Evolutionary conservation across 2,329 filamentous ascomycete species (phyloP), one percentile per base, ranked within the genome.

Genomic region (Apiospora malaysiana): DNA sequence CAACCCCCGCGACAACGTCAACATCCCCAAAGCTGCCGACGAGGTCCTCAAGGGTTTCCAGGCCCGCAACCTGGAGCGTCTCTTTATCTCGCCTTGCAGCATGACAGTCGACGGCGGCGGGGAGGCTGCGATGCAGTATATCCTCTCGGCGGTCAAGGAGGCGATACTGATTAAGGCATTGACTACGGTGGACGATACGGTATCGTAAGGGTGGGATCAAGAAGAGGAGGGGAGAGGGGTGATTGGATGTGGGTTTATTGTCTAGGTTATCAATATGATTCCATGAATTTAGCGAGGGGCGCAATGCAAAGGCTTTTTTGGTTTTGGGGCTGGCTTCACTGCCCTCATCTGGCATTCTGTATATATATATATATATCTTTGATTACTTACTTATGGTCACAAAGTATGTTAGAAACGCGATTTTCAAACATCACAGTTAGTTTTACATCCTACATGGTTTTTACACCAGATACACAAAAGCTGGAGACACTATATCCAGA

Each of bases 21-120:
- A 67, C 27, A 67, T 67, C 66, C 66, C 42, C 40, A 67, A 67
- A n/a, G 66, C 66, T n/a, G 66, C 66, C 66, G 66, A 67, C 27
- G 42, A 67, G 23, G 45, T 67, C 12, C 40, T 67, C 14, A 47
- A 47, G 66, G 42, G 66, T 2, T 67, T 67, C 40, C 45, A 67
- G 42, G 45, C 42, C 9, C 66, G 42, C 40, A 67, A 67, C n/a
- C 40, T 45, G n/a, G 66, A 67, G 45, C 6, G 66, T 16, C 42
- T 67, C n/a, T 47, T 47, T 23, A 47, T 67, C 27, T 67, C 42
- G 14, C 66, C 66, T 1, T 67, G 66, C 40, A 63, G 56, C 56
- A 63, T 63, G 56, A 63, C 56, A 3, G 56, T 63, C 56, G 56
- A 63, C 6, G 56, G 56, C 32, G 56, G 56, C 32, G 56, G 56